Conservation (phyloP, 805 yeast genomes). For the Barnettozyma californica region DNA sequence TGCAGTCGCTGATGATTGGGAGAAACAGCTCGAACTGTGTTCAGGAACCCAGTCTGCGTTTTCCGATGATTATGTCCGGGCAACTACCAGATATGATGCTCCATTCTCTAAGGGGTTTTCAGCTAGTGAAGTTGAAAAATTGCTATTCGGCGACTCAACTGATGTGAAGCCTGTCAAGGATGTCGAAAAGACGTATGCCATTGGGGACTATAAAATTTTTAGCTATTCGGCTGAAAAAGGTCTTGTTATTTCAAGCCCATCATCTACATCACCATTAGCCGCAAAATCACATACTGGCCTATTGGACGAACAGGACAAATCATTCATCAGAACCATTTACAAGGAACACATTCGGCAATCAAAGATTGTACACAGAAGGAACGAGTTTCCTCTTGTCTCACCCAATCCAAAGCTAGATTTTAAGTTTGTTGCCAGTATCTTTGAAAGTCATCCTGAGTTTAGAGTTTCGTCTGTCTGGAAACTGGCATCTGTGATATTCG, state of each 20-base stretch:
- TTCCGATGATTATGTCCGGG: constrained; percentile 14
- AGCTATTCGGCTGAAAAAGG: constrained; percentile 18
- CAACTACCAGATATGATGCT: constrained; percentile 20
- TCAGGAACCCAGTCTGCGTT: constrained; percentile 23
- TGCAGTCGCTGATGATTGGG: constrained; percentile 57
- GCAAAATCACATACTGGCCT: constrained; percentile 1
- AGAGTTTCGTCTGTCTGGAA: constrained; percentile 39
- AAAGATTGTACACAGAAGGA: constrained; percentile 25
- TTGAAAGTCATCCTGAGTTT: constrained; percentile 11
- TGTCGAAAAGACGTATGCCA: constrained; percentile 26
- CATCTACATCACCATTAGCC: neutral
- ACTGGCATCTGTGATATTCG: constrained; percentile 62
- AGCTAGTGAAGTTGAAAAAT: constrained; percentile 38
- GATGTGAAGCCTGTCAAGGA: constrained; percentile 25
- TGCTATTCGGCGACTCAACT: constrained; percentile 45
- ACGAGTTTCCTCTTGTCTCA: constrained; percentile 34
- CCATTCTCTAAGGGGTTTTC: constrained; percentile 21
- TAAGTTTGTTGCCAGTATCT: constrained; percentile 23
- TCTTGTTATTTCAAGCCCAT: constrained; percentile 10
- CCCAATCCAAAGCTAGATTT: constrained; percentile 29
- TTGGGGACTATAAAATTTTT: constrained; percentile 22
- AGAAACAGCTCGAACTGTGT: constrained; percentile 53
- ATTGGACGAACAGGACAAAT: constrained; percentile 10
- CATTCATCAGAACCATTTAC: constrained; percentile 16
- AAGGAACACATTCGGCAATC: constrained; percentile 23